These are phyloP conservation scores for Botrytis tulipae DNA, from an alignment of 2,329 filamentous ascomycete species.

Conservation along the genomic window DNA sequence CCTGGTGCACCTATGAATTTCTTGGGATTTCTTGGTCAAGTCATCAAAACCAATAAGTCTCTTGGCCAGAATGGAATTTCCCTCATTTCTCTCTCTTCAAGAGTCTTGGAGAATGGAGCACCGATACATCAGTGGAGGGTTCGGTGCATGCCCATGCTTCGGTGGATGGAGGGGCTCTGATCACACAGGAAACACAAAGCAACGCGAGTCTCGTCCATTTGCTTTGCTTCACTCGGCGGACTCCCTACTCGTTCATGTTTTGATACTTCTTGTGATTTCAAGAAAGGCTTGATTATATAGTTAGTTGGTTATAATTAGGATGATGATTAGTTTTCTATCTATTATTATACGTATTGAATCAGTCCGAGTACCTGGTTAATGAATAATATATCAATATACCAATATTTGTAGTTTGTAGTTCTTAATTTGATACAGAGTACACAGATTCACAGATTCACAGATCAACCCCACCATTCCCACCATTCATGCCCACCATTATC, in stretches of 20 bases:
- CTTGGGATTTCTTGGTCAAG: slow-evolving; percentile 5
- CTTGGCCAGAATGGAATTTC: background rate
- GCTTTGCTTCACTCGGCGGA: background rate
- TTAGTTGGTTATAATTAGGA: no score
- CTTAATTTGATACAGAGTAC: background rate
- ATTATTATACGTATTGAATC: background rate
- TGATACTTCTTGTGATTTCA: background rate
- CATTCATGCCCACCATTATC: background rate
- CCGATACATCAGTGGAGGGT: background rate
- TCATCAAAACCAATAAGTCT: background rate
- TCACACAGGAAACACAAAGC: background rate
- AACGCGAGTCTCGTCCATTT: background rate
- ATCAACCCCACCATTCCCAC: background rate
- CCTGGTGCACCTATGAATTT: background rate
- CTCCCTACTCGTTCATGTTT: background rate
- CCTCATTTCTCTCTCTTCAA: background rate
- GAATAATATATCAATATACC: background rate
- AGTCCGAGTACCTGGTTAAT: background rate
- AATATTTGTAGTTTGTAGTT: no score
- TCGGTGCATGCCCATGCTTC: background rate
- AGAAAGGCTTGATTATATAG: background rate
- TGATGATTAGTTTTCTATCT: no score
- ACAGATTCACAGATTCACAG: background rate
- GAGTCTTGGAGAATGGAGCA: slow-evolving; percentile 1
- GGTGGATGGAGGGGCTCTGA: slow-evolving; percentile 1